Conservation (phyloP, 2,329 filamentous ascomycete genomes). For the Colletotrichum lupini region DNA sequence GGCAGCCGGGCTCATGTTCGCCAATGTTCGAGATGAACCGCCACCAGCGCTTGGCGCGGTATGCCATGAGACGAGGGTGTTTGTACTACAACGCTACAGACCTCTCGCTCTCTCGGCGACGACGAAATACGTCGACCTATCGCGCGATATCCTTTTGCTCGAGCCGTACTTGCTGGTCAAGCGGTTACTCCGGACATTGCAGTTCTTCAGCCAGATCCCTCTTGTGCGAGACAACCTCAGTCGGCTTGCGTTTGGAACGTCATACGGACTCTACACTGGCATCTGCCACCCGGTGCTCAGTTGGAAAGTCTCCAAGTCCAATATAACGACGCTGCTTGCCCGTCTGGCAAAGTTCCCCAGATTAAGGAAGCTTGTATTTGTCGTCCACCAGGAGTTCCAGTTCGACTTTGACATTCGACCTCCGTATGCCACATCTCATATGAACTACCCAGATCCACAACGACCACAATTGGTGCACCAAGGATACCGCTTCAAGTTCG, state of each 20-base stretch:
- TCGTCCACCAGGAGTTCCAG: conserved; percentile 60
- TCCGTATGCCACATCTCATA: conserved; percentile 35
- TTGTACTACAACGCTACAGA: conserved; percentile 55
- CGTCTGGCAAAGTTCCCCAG: conserved; percentile 53
- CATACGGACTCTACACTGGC: conserved; percentile 57
- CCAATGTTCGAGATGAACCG: conserved; percentile 57
- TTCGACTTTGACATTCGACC: conserved; percentile 53
- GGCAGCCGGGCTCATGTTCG: conserved; percentile 57
- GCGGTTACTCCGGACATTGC: conserved; percentile 56
- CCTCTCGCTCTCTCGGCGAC: conserved; percentile 55
- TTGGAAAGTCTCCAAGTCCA: conserved; percentile 55
- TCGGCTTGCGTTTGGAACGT: conserved; percentile 57
- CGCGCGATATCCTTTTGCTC: conserved; percentile 57
- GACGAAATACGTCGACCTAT: conserved; percentile 59
- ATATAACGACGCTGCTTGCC: conserved; percentile 54
- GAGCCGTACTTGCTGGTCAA: conserved; percentile 61
- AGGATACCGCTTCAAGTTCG: conserved; percentile 58
- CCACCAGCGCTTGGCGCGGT: conserved; percentile 56
- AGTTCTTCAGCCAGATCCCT: conserved; percentile 58
- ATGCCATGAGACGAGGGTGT: conserved; percentile 55
- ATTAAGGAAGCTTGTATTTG: conserved; percentile 54
- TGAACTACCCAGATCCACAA: conserved; percentile 35
- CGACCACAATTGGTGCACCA: conserved; percentile 55
- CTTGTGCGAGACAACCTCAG: conserved; percentile 53
- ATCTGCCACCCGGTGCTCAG: conserved; percentile 58